phyloP scores from a whole-genome alignment of 1,284 basidiomycete genomes.

The Pisolithus thermaeus region DNA sequence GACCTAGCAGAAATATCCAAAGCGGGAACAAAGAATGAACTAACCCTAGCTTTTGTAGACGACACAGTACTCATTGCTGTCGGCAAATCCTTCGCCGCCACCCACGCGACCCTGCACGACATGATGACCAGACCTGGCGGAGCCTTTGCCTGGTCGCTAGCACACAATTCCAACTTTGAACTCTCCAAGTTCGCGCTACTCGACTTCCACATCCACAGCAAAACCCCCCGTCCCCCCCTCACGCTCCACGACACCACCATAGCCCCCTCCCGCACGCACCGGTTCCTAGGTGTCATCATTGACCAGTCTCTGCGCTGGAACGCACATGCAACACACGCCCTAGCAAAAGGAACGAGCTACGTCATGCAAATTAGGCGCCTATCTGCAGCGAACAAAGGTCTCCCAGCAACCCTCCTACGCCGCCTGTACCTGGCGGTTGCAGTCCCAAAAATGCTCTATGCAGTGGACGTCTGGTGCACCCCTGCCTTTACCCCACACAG shows the following conservation, averaged over 20 bases:
- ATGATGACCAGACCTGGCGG: neutral
- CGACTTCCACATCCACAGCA: neutral
- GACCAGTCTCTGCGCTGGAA: neutral
- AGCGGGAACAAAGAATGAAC: neutral
- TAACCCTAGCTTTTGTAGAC: neutral
- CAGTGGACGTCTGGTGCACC: constrained; percentile 24
- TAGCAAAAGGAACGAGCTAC: neutral
- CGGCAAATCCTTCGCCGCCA: neutral
- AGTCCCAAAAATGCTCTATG: constrained; percentile 25
- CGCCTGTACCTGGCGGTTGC: constrained; percentile 20
- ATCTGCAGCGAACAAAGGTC: neutral
- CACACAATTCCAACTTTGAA: neutral
- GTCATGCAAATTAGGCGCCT: no score
- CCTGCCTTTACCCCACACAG: constrained; percentile 1
- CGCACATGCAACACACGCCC: neutral
- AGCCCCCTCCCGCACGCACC: neutral
- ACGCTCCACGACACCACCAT: neutral
- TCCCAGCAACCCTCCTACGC: neutral
- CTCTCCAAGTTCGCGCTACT: neutral
- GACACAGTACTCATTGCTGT: neutral
- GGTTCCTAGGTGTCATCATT: neutral
- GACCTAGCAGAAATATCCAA: constrained; percentile 18
- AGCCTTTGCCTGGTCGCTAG: neutral
- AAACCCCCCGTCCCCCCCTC: neutral
- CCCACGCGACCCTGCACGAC: neutral